These are phyloP conservation scores for Nemania sp. DNA, from an alignment of 2,329 filamentous ascomycete species.

Conservation along the genomic window DNA sequence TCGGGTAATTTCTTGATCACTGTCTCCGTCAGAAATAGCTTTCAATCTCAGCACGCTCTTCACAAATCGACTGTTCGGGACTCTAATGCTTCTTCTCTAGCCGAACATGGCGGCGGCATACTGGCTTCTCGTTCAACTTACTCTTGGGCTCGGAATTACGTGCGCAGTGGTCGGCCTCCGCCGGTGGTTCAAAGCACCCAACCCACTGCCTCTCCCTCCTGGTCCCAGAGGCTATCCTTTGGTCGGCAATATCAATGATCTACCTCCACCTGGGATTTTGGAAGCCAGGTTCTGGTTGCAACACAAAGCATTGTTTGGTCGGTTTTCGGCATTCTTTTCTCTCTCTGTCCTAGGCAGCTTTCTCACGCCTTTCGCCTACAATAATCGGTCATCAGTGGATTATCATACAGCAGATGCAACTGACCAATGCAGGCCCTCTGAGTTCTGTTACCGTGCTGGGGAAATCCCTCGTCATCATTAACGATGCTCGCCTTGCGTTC, in stretches of 20 bases:
- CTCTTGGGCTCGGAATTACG: too few relatives aligned
- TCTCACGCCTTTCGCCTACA: too few relatives aligned
- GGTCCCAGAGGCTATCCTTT: constrained; percentile 53
- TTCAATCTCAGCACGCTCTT: too few relatives aligned
- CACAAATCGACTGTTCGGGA: too few relatives aligned
- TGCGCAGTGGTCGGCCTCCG: too few relatives aligned
- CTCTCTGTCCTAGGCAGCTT: background rate
- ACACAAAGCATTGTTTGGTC: constrained; percentile 42
- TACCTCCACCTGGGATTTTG: constrained; percentile 44
- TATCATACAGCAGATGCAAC: background rate
- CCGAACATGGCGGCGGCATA: too few relatives aligned
- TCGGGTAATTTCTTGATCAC: too few relatives aligned
- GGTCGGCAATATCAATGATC: constrained; percentile 55
- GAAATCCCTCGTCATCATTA: constrained; percentile 45
- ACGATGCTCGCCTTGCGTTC: constrained; percentile 42
- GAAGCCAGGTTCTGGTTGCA: constrained; percentile 47
- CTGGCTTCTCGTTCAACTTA: too few relatives aligned
- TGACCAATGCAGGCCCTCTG: constrained; percentile 34
- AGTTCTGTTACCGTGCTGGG: constrained; percentile 47
- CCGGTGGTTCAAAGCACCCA: too few relatives aligned
- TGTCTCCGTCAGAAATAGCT: too few relatives aligned
- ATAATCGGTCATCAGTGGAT: too few relatives aligned
- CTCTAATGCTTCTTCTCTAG: too few relatives aligned
- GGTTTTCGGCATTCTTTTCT: background rate
- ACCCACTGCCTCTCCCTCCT: constrained; percentile 44